Evolutionary conservation across 306 rosid genomes (phyloP).

Genomic region (Fagus crenata): DNA sequence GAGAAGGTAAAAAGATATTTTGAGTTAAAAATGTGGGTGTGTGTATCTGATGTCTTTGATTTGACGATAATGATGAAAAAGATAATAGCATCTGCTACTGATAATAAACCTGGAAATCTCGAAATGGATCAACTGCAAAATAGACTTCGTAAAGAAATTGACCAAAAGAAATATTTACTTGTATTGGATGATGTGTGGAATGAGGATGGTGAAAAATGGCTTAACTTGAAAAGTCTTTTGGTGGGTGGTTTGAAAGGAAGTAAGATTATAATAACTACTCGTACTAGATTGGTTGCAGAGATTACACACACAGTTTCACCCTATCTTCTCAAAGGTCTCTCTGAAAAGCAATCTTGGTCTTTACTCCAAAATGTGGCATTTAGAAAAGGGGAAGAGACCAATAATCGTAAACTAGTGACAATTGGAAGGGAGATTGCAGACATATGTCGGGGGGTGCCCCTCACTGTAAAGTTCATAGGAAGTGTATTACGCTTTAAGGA

Average conservation of each 20-base stretch:
- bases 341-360: constrained; percentile 16
- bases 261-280: constrained; percentile 33
- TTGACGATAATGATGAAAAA: constrained; percentile 23
- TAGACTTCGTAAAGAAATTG: constrained; percentile 8
- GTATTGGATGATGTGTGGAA: constrained; percentile 49
- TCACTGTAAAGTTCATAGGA: constrained; percentile 37
- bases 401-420: constrained; percentile 2
- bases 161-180: constrained; percentile 33
- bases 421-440: constrained; percentile 34
- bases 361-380: constrained; percentile 35
- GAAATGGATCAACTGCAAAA: constrained; percentile 29
- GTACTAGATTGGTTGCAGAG: constrained; percentile 24
- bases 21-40: constrained; percentile 3
- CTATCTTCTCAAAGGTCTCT: constrained; percentile 22
- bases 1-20: constrained; percentile 10
- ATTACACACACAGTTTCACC: constrained; percentile 5
- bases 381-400: constrained; percentile 9
- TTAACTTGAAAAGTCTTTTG: constrained; percentile 19
- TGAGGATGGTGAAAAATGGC: constrained; percentile 28
- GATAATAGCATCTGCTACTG: constrained; percentile 7
- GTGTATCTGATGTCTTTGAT: too few relatives aligned
- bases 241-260: constrained; percentile 36
- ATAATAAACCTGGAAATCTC: not conserved
- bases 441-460: constrained; percentile 26
- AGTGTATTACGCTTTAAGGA: constrained; percentile 31